Evolutionary conservation across 345 rosid genomes (phyloP).

Genomic region (Pistacia integerrima): DNA sequence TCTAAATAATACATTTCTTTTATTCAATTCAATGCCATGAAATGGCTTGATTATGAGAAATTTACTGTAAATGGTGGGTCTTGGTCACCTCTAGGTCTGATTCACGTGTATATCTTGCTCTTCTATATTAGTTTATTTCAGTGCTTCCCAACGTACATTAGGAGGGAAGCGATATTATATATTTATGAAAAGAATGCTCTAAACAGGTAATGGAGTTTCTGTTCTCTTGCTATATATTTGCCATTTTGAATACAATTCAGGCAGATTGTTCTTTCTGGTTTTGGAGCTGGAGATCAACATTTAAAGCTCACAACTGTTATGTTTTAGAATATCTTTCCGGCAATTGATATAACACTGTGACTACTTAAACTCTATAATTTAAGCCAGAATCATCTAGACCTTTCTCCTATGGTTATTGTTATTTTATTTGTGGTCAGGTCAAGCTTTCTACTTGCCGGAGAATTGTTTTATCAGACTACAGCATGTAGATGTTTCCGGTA

Average conservation of each 20-base stretch:
- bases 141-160: not conserved
- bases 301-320: slow-evolving; percentile 76
- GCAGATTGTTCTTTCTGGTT: slow-evolving; percentile 95
- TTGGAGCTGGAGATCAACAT: slow-evolving; percentile 84
- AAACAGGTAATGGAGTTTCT: too few species aligned
- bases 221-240: not conserved
- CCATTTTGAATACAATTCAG: slow-evolving; percentile 4
- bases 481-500: slow-evolving; percentile 81
- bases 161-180: not conserved
- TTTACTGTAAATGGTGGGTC: not conserved
- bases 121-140: not conserved
- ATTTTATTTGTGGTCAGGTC: slow-evolving; percentile 51
- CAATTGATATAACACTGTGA: slow-evolving; percentile 90
- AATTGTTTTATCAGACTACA: slow-evolving; percentile 87
- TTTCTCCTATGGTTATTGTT: slow-evolving; percentile 23
- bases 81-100: not conserved
- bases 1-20: not conserved
- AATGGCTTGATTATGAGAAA: not conserved
- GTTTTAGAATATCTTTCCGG: slow-evolving; percentile 96
- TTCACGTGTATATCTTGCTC: not conserved
- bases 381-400: slow-evolving; percentile 12
- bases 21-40: not conserved
- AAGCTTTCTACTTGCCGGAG: slow-evolving; percentile 92
- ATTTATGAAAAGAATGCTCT: not conserved
- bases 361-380: slow-evolving; percentile 21